phyloP scores from a whole-genome alignment of 768 basidiomycete species.

The Cyathus striatus region DNA sequence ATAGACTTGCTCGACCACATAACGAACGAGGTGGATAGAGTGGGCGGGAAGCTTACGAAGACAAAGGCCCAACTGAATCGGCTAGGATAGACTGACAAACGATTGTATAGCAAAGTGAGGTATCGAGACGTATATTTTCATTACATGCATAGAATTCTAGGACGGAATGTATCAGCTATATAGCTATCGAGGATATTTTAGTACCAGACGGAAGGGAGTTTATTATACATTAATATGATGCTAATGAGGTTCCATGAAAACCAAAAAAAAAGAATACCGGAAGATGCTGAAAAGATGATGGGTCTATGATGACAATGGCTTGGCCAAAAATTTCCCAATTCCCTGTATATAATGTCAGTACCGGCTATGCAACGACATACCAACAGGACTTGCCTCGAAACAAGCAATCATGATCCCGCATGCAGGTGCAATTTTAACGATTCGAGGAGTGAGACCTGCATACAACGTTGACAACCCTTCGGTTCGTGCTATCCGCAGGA shows the following conservation, averaged over 20 bases:
- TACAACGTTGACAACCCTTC: constrained; percentile 81
- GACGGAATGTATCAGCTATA: constrained; percentile 5
- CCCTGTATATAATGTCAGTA: constrained; percentile 45
- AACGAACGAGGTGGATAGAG: constrained; percentile 67
- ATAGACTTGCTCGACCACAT: constrained; percentile 85
- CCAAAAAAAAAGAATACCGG: too few relatives aligned
- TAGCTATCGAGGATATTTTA: too few relatives aligned
- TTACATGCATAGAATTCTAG: constrained; percentile 5
- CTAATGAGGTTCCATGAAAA: too few relatives aligned
- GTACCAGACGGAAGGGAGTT: too few relatives aligned
- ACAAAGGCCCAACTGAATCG: constrained; percentile 82
- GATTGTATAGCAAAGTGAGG: too few relatives aligned
- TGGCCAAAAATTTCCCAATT: constrained; percentile 48
- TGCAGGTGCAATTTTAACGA: constrained; percentile 94
- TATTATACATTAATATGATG: too few relatives aligned
- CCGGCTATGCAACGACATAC: constrained; percentile 7
- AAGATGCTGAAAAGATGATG: too few relatives aligned
- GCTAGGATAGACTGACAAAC: constrained; percentile 42
- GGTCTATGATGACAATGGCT: too few relatives aligned
- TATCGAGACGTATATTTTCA: constrained; percentile 2
- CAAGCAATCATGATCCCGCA: constrained; percentile 98
- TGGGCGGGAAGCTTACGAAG: constrained; percentile 70
- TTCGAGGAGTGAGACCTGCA: constrained; percentile 80
- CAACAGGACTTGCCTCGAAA: constrained; percentile 64
- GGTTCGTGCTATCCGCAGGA: constrained; percentile 63